Percentiles rank a stretch among this genome's conserved stretches.
phyloP scores from a whole-genome alignment of 2,329 filamentous ascomycete genomes.

The Nigrospora oryzae region DNA sequence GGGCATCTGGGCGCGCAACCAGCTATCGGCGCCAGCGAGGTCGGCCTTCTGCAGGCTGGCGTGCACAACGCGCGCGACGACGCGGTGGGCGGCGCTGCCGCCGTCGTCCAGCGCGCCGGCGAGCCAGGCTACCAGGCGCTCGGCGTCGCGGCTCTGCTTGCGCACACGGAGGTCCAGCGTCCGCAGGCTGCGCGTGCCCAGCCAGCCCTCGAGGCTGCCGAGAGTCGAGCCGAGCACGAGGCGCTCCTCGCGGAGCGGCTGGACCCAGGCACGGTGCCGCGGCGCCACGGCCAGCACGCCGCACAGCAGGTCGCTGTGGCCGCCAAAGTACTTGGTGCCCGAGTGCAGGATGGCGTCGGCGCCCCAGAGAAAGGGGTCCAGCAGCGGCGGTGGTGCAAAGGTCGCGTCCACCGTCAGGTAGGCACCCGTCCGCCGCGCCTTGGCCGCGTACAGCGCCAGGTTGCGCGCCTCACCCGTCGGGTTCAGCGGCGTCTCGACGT shows the following conservation, averaged over 20 bases:
- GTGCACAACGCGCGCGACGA: constrained; percentile 60
- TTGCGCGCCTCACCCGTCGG: constrained; percentile 75
- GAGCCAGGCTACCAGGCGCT: constrained; percentile 65
- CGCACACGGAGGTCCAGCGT: constrained; percentile 78
- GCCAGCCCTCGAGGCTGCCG: constrained; percentile 86
- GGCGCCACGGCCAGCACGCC: constrained; percentile 67
- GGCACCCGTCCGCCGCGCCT: constrained; percentile 65
- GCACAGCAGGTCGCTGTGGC: constrained; percentile 88
- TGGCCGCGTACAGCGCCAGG: constrained; percentile 61
- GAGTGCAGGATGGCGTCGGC: constrained; percentile 87
- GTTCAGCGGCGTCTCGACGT: constrained; percentile 91
- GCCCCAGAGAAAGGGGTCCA: constrained; percentile 74
- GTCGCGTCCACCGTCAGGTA: constrained; percentile 81
- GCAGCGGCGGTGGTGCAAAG: constrained; percentile 82
- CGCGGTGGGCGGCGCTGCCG: constrained; percentile 34
- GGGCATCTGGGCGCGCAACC: constrained; percentile 85
- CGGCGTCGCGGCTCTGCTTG: constrained; percentile 66
- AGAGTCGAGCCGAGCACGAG: constrained; percentile 75
- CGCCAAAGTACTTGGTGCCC: constrained; percentile 93
- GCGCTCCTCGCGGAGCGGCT: constrained; percentile 56
- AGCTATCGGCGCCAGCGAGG: constrained; percentile 46
- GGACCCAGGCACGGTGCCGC: constrained; percentile 44
- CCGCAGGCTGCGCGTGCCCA: constrained; percentile 77
- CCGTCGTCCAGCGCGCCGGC: constrained; percentile 18
- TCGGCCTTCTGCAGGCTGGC: constrained; percentile 68